phyloP scores from a whole-genome alignment of 768 basidiomycete genomes.

The Suillus weaverae region DNA sequence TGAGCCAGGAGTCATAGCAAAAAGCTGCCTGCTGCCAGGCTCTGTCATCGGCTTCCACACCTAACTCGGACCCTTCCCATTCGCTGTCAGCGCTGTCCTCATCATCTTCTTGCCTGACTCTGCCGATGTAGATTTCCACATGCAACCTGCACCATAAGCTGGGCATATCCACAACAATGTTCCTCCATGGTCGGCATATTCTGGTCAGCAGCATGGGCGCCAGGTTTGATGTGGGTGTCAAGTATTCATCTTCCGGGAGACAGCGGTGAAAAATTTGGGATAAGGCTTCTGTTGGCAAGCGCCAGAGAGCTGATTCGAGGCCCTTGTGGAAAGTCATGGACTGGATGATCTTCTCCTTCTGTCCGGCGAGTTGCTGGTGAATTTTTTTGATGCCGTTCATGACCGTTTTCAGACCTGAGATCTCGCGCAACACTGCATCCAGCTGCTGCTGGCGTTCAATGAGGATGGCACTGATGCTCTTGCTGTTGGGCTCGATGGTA shows the following conservation, averaged over 20 bases:
- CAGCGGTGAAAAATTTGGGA: constrained; percentile 47
- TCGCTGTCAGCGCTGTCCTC: no score
- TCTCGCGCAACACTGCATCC: constrained; percentile 15
- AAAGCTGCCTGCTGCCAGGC: no score
- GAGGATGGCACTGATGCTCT: constrained; percentile 16
- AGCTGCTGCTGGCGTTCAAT: constrained; percentile 18
- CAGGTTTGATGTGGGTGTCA: constrained; percentile 24
- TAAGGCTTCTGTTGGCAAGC: constrained; percentile 46
- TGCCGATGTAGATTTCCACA: constrained; percentile 3
- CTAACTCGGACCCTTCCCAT: no score
- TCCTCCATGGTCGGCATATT: constrained; percentile 45
- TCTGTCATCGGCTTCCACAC: no score
- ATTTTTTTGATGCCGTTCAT: constrained; percentile 14
- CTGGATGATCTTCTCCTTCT: constrained; percentile 10
- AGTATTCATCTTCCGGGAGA: constrained; percentile 23
- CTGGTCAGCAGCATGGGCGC: constrained; percentile 41
- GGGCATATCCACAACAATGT: constrained; percentile 24
- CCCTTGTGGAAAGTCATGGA: constrained; percentile 23
- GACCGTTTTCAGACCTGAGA: constrained; percentile 14
- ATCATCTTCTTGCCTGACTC: no score
- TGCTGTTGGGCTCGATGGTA: constrained; percentile 14
- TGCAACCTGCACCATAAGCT: constrained; percentile 40
- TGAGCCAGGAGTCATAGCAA: no score
- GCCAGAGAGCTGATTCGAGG: constrained; percentile 32
- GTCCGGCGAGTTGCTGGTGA: constrained; percentile 16